Conservation (phyloP, 2,329 filamentous ascomycete species). For the Stagonosporopsis vannaccii region DNA sequence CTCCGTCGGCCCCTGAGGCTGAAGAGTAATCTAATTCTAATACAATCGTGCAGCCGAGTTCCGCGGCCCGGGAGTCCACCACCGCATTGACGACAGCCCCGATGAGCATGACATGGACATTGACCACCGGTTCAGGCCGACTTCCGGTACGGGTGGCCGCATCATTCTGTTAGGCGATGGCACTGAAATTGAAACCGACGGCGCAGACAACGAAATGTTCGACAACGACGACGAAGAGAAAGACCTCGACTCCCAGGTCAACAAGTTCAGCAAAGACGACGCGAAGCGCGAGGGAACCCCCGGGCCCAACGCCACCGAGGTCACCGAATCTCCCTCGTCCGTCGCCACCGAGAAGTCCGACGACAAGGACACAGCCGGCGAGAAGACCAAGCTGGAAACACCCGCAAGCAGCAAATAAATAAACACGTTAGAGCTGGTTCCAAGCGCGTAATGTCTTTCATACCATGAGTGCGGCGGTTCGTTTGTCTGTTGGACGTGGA, state of each 20-base stretch:
- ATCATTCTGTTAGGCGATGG: constrained; percentile 96
- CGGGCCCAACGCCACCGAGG: constrained; percentile 26
- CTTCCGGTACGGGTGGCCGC: constrained; percentile 70
- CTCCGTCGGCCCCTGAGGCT: constrained; percentile 44
- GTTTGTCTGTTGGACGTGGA: constrained; percentile 29
- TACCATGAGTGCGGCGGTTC: constrained; percentile 24
- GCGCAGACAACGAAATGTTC: constrained; percentile 92
- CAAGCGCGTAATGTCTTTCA: constrained; percentile 23
- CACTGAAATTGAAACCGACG: constrained; percentile 88
- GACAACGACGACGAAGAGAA: constrained; percentile 87
- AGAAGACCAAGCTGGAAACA: constrained; percentile 13
- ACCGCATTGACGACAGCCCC: constrained; percentile 58
- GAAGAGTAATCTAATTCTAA: constrained; percentile 47
- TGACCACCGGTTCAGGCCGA: constrained; percentile 72
- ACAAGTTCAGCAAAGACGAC: constrained; percentile 60
- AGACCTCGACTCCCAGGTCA: constrained; percentile 83
- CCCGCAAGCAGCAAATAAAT: constrained; percentile 18
- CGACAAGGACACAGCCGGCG: constrained; percentile 23
- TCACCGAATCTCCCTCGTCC: constrained; percentile 48
- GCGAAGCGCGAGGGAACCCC: constrained; percentile 25
- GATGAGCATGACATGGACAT: constrained; percentile 76
- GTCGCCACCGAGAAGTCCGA: constrained; percentile 47
- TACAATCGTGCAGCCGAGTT: constrained; percentile 56
- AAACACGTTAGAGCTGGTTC: not conserved
- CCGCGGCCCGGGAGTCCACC: constrained; percentile 59